Percentiles rank a stretch among this genome's conserved stretches.
Evolutionary conservation across 352 stramenopile species (phyloP).

Genomic region (Phytopythium mirpurense): DNA sequence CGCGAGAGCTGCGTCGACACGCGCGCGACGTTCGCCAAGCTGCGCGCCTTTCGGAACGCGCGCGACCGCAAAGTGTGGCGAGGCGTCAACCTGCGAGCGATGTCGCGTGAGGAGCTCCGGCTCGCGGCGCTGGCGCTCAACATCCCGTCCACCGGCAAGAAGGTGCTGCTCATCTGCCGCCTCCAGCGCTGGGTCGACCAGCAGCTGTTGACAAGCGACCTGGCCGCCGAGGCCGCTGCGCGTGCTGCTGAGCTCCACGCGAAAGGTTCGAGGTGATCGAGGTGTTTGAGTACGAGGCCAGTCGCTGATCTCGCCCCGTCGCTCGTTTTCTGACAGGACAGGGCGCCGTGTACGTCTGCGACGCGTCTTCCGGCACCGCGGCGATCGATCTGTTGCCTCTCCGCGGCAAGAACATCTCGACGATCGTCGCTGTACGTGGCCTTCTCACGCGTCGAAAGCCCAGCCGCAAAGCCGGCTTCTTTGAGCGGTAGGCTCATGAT

Average conservation of each 20-base stretch:
- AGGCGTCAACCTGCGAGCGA: slow-evolving; percentile 44
- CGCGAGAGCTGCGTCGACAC: slow-evolving; percentile 31
- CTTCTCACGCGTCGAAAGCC: no score
- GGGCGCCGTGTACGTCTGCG: slow-evolving; percentile 64
- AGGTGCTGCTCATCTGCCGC: slow-evolving; percentile 61
- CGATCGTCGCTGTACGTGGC: slow-evolving; percentile 51
- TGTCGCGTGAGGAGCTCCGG: slow-evolving; percentile 58
- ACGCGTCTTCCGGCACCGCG: slow-evolving; percentile 27
- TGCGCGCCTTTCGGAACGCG: slow-evolving; percentile 47
- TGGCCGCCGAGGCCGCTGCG: slow-evolving; percentile 52
- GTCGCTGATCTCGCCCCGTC: not conserved
- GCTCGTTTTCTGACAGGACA: slow-evolving; percentile 24
- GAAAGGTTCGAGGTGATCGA: slow-evolving; percentile 25
- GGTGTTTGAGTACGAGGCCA: not conserved
- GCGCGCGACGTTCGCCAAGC: slow-evolving; percentile 39
- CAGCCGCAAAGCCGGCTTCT: no score
- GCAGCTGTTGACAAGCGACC: slow-evolving; percentile 47
- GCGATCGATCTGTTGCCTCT: slow-evolving; percentile 59
- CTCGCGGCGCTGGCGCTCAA: slow-evolving; percentile 61
- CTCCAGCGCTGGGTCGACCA: slow-evolving; percentile 77
- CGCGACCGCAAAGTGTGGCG: slow-evolving; percentile 51
- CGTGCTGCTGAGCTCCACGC: slow-evolving; percentile 46
- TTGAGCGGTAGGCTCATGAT: not conserved
- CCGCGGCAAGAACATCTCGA: slow-evolving; percentile 54
- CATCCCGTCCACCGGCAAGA: slow-evolving; percentile 71